Evolutionary conservation across 2,329 filamentous ascomycete genomes (phyloP).

Genomic region (Blastomyces parvus): DNA sequence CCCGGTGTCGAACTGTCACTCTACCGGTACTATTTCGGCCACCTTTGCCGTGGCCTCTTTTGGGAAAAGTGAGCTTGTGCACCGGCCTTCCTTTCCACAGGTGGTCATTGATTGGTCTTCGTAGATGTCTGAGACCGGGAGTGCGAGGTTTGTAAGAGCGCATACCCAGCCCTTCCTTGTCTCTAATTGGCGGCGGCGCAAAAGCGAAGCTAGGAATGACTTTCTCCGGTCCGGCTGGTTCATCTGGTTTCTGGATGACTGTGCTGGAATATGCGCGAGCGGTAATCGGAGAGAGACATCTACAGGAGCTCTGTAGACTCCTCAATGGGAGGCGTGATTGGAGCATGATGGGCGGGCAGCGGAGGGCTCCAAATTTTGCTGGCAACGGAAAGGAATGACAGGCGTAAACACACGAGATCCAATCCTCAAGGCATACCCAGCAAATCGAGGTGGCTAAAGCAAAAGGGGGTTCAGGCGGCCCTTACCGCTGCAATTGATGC

Average conservation of each 20-base stretch:
- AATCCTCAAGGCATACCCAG: conserved; percentile 1
- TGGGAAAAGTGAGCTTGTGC: conserved; percentile 74
- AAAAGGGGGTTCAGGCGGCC: neutral
- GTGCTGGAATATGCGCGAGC: conserved; percentile 46
- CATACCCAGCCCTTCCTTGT: conserved; percentile 43
- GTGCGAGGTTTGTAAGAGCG: conserved; percentile 90
- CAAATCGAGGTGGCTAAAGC: neutral
- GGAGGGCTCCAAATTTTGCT: neutral
- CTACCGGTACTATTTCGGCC: conserved; percentile 80
- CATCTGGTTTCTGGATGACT: conserved; percentile 26
- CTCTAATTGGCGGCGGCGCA: conserved; percentile 37
- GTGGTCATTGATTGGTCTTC: conserved; percentile 89
- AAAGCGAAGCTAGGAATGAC: conserved; percentile 27
- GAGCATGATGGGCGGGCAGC: conserved; percentile 44
- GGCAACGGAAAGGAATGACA: neutral
- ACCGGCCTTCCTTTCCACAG: conserved; percentile 88
- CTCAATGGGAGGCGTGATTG: conserved; percentile 54
- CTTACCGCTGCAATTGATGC: conserved; percentile 1
- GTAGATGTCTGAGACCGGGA: conserved; percentile 83
- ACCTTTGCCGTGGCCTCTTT: conserved; percentile 86
- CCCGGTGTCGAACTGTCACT: conserved; percentile 82
- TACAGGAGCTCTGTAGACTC: conserved; percentile 41
- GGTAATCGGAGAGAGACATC: conserved; percentile 37
- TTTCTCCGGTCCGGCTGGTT: conserved; percentile 1
- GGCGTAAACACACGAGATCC: neutral